Evolutionary conservation across 140 eudicot species (phyloP).

Genomic region (Ambrosia hybrid): DNA sequence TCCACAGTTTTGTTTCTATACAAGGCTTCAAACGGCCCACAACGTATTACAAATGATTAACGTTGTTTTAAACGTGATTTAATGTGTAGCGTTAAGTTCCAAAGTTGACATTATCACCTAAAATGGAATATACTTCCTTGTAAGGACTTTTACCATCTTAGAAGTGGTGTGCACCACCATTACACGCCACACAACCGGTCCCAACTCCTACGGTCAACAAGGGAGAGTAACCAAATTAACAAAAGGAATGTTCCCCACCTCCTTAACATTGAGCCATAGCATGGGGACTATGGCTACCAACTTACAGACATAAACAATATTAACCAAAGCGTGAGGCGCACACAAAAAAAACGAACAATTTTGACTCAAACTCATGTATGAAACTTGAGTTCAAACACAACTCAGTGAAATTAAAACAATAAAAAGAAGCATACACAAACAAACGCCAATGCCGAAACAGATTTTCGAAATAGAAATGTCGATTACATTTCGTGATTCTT

Average conservation of each 20-base stretch:
- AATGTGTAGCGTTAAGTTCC: background rate
- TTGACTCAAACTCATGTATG: constrained; percentile 5
- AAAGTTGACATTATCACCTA: background rate
- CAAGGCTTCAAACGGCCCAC: constrained; percentile 11
- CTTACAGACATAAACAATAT: no score
- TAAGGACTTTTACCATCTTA: constrained; percentile 6
- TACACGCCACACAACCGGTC: no score
- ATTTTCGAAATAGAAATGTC: background rate
- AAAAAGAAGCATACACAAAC: background rate
- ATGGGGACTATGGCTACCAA: no score
- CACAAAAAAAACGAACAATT: background rate
- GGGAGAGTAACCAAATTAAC: background rate
- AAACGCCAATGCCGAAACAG: background rate
- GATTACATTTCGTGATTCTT: background rate
- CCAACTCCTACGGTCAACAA: background rate
- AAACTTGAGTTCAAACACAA: background rate
- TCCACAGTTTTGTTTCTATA: constrained; percentile 13
- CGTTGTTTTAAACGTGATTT: background rate
- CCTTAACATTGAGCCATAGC: no score
- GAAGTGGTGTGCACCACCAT: background rate
- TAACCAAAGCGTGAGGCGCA: background rate
- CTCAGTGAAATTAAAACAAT: background rate
- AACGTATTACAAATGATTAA: background rate
- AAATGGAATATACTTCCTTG: constrained; percentile 14
- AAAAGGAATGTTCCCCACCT: no score